Base-by-base conservation (phyloP, 2,329 filamentous ascomycete species). In the Tolypocladium ophioglossoides region DNA sequence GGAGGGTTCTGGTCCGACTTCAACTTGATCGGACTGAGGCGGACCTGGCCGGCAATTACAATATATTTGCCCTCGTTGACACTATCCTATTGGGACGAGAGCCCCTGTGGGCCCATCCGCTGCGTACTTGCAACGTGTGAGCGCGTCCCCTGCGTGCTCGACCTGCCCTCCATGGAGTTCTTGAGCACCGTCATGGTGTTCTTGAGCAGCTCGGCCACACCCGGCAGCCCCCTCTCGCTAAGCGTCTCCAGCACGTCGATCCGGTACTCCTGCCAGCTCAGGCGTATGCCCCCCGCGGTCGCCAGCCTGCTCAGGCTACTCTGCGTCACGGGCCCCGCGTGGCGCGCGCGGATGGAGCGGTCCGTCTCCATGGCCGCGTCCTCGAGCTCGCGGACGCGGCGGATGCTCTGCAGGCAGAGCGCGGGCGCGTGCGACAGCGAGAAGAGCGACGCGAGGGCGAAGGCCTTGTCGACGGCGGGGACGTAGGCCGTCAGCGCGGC, bases 101-200 rank as follows among this genome's bases (percentile, higher is more conserved):
- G 44, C 4, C 27, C 32, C 32, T 47, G 51, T 18, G 40, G 30
- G 41, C 41, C 32, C 16, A 30, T n/a, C 41, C 41, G 24, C 16
- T n/a, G 16, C 9, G 24, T 30, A 11, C 24, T 24, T 6, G 38
- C 34, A 7, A n/a, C 7, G 40, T 50, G 44, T 9, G 52, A 50
- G 18, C 32, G 32, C 40, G 55, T 61, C 30, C 58, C 60, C 40
- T 56, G 60, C 35, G 59, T 58, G 50, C 53, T 58, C 54, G 59
- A 40, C 49, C 58, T 66, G 24, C 63, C 65, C 35, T 70, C 66
- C 62, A 68, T 71, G 37, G 71, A 69, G 56, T 74, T 79, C 70
- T 83, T 84, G 61, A 92, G 70, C 51, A 85, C 82, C 66, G 86
- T 89, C 81, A 94, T 90, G 1, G 88, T 91, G 62, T 84, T 89